These are phyloP conservation scores for Aspergillus uvarum DNA, from an alignment of 2,329 filamentous ascomycete genomes.

Conservation along the genomic window DNA sequence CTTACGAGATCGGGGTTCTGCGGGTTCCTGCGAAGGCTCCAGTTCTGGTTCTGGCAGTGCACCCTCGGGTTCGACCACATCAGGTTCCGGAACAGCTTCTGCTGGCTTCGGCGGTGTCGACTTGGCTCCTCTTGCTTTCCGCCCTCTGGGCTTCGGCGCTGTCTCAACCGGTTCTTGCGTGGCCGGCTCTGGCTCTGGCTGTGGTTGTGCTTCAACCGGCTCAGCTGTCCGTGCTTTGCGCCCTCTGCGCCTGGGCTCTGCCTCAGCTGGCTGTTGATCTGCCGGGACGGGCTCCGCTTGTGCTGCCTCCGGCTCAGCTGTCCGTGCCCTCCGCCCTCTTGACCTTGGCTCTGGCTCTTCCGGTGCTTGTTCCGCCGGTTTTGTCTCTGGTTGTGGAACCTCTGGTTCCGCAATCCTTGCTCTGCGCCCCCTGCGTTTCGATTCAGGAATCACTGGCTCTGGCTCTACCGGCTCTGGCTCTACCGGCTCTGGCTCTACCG, in stretches of 20 bases:
- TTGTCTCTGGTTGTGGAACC: neutral
- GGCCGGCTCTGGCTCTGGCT: neutral
- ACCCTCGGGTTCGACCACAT: neutral
- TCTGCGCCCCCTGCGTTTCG: neutral
- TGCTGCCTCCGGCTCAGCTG: neutral
- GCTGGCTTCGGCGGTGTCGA: neutral
- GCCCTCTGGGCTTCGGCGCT: neutral
- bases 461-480: neutral
- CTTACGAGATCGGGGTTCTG: slow-evolving; percentile 11
- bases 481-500: neutral
- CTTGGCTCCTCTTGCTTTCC: neutral
- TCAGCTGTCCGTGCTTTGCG: neutral
- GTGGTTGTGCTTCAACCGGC: too few relatives aligned
- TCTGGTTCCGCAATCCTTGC: neutral
- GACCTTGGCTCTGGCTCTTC: neutral
- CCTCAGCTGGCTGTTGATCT: neutral
- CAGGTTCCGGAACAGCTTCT: neutral
- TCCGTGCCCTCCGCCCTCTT: neutral
- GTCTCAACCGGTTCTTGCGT: neutral
- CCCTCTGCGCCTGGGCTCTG: neutral
- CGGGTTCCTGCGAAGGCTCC: slow-evolving; percentile 4
- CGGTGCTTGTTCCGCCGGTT: neutral
- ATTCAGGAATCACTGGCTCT: neutral
- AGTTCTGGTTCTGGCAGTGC: slow-evolving; percentile 2
- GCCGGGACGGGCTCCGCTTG: neutral